Base-by-base conservation (phyloP, 495 filamentous ascomycete species). In the Aspergillus ellipticus region DNA sequence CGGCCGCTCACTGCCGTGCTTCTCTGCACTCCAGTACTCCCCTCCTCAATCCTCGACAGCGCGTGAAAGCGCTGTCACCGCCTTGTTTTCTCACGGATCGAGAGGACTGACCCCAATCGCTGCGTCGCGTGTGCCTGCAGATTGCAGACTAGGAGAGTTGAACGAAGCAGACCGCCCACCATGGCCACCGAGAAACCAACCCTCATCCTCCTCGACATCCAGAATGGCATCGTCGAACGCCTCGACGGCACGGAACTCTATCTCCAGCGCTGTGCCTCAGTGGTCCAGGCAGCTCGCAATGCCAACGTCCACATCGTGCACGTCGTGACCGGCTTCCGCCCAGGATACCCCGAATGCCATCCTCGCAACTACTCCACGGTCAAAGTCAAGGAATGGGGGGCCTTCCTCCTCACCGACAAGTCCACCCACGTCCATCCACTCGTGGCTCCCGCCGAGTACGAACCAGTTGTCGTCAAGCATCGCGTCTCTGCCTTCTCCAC, bases 401-500 rank as follows among this genome's bases (percentile, higher is more conserved):
- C 48, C 9, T 75, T 65, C 55, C 49, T 64, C 16, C 60, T 67
- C n/a, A 62, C 59, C 15, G 56, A 65, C 22, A 2, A 28, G 2
- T 58, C 55, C 0, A 55, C 60, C 0, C 42, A 69, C n/a, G 47
- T 73, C 9, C 65, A 70, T 28, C 45, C 63, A 4, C 48, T 61
- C 0, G 66, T 73, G 6, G 52, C 53, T 0, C 69, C 66, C 2
- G 28, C 24, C 0, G 17, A 59, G 0, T 46, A 51, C 0, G 74
- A 77, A 20, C 53, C 66, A 1, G 26, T 74, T 5, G 54, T 75
- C 35, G 67, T 54, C 35, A 74, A 75, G 56, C 65, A 60, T 17
- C 68, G 74, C 5, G 62, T 71, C 13, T 74, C 69, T 5, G 72
- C 74, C 0, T 73, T 78, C 54, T 46, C 55, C 1, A 62, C 63